phyloP scores from a whole-genome alignment of 2,329 filamentous ascomycete genomes.

The Aspergillus pseudotamarii region DNA sequence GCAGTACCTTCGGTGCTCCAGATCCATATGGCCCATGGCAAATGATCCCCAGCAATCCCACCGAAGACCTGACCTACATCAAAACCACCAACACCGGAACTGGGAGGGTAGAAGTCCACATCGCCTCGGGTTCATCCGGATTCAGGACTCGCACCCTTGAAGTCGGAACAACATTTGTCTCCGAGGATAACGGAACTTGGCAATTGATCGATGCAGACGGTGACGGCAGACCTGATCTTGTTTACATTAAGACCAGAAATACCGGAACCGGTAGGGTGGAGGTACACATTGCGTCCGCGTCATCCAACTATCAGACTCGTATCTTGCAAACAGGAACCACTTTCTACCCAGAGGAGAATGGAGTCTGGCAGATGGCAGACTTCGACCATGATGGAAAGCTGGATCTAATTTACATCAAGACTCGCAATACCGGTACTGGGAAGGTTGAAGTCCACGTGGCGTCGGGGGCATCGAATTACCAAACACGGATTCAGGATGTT shows the following conservation, averaged over 20 bases:
- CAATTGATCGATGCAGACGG: conserved; percentile 4
- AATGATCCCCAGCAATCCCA: conserved; percentile 13
- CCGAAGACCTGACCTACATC: conserved; percentile 15
- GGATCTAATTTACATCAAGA: conserved; percentile 22
- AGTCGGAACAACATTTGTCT: conserved; percentile 6
- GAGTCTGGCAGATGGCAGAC: conserved; percentile 16
- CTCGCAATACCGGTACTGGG: conserved; percentile 16
- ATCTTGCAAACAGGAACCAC: conserved; percentile 70
- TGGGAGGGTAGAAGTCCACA: conserved; percentile 16
- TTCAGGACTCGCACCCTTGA: conserved; percentile 4
- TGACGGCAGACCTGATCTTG: conserved; percentile 9
- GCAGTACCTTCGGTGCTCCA: conserved; percentile 52
- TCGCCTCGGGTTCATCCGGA: conserved; percentile 7
- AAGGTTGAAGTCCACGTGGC: conserved; percentile 20
- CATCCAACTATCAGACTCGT: conserved; percentile 46
- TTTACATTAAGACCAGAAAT: conserved; percentile 19
- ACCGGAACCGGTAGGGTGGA: conserved; percentile 22
- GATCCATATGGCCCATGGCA: conserved; percentile 17
- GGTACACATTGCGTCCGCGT: conserved; percentile 16
- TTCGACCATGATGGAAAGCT: conserved; percentile 15
- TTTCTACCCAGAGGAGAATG: conserved; percentile 30
- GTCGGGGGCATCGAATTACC: conserved; percentile 15
- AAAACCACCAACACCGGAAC: conserved; percentile 18
- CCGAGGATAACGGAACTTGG: conserved; percentile 9
- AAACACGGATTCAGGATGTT: conserved; percentile 65